A percentile compares a stretch with the other conserved stretches of the same genome.
Conservation (phyloP, 345 rosid species). For the Mercurialis annua region DNA sequence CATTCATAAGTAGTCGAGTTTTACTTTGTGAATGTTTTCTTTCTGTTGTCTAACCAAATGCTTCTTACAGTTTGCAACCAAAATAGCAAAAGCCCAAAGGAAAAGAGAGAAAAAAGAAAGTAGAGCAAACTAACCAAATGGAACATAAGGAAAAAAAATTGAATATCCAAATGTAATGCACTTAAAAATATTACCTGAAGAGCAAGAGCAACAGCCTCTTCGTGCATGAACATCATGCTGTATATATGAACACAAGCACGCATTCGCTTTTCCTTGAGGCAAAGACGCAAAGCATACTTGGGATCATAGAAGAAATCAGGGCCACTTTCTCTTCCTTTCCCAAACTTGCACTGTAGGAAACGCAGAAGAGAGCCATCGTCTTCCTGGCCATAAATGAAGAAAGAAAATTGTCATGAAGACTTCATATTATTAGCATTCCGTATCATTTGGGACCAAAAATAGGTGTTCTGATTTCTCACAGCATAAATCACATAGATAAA, state of each 20-base stretch:
- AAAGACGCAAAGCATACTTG: slow-evolving; percentile 91
- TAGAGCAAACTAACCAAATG: neutral
- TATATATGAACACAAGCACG: slow-evolving; percentile 98
- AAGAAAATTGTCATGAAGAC: slow-evolving; percentile 16
- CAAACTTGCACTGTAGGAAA: slow-evolving; percentile 94
- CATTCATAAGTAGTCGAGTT: neutral
- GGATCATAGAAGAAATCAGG: slow-evolving; percentile 98
- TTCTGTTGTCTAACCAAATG: neutral
- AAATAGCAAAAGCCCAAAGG: neutral
- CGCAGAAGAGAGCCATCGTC: slow-evolving; percentile 90
- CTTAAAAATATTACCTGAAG: slow-evolving; percentile 56
- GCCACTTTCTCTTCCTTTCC: slow-evolving; percentile 81
- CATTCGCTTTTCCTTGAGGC: slow-evolving; percentile 93
- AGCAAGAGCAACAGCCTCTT: slow-evolving; percentile 99
- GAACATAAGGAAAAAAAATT: slow-evolving; percentile 1
- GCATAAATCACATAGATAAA: neutral
- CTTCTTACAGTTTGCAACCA: neutral
- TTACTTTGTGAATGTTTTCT: neutral
- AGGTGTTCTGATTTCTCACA: neutral
- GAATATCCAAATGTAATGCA: slow-evolving; percentile 5
- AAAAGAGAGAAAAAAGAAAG: neutral
- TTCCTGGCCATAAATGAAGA: slow-evolving; percentile 46
- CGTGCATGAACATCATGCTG: slow-evolving; percentile 99
- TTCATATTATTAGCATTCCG: neutral
- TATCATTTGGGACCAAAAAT: neutral